Base-by-base conservation (phyloP, 495 filamentous ascomycete genomes). In the Corynascus novoguineensis region DNA sequence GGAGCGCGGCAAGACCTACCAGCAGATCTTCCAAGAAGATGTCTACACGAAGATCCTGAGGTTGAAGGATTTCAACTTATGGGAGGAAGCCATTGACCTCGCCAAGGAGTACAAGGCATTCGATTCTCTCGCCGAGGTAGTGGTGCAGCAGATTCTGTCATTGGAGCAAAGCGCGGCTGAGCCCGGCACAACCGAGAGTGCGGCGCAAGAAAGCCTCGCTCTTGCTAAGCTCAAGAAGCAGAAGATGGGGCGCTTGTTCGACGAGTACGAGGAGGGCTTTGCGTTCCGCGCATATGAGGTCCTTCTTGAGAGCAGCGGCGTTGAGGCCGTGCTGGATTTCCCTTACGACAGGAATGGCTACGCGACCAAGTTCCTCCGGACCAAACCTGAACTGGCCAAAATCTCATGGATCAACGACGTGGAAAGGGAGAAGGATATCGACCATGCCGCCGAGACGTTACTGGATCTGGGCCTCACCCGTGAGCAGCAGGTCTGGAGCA, bases 341-440 rank as follows among this genome's bases (percentile, higher is more conserved):
- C 77, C 79, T 4, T 71, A 74, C 41, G 73, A 81, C 57, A 83
- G 84, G 59, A 83, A 84, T 66, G 67, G 74, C 28, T 83, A 82
- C 59, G 74, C 90, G 22, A 96, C 90, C 11, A 75, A 73, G 29
- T 97, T 89, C 64, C 75, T 97, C 42, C 82, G 87, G 29, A 81
- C 77, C 27, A 78, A 84, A 60, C 80, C 82, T 10, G 71, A 82
- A 59, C 85, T 88, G 44, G 82, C 84, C 37, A 88, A 87, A 62
- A 69, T 97, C n/a, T 79, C 85, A 37, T 98, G 93, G 93, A 92
- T 98, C 71, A 92, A 97, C 69, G 91, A 96, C 63, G 82, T 96
- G 19, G 71, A 81, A 50, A 76, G 81, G 21, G 85, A 90, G 65
- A 76, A 83, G 52, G 81, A 93, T 50, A 92, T 87, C 60, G 73